Evolutionary conservation across 192 early-diverging fungal species (phyloP), one percentile per base, ranked within the genome.

Genomic region (Kickxella alabastrina): DNA sequence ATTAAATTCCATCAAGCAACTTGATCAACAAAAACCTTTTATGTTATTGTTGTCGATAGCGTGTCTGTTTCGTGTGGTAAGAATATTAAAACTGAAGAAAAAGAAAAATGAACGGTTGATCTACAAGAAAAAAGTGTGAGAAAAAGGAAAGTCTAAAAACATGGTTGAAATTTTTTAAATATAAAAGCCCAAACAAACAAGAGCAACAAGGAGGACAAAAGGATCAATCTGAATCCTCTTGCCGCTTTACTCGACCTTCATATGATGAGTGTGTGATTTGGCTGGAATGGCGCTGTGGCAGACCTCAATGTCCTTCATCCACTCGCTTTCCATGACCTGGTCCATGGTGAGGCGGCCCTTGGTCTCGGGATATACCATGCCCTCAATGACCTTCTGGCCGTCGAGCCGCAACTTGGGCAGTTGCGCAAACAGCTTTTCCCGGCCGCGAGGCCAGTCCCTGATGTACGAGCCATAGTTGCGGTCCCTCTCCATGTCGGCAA

Each of bases 231-330:
- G n/a, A n/a, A n/a, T n/a, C n/a, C n/a, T n/a, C n/a, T n/a, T n/a
- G n/a, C n/a, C n/a, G n/a, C n/a, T n/a, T 38, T 55, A 65, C 42
- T 65, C 49, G 9, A 54, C 14, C 57, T 75, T 64, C 72, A 75
- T 55, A 13, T 49, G 42, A 40, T 75, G 72, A 1, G 47, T 35
- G 42, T 75, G 72, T 12, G 64, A 27, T 22, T 48, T 59, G 9
- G 72, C 52, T 13, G 52, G 51, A 19, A 36, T 28, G 32, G 19
- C 42, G 6, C 44, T 43, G 26, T 57, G 72, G 47, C 87, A 89
- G 22, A 77, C 57, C 7, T 79, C 72, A 21, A 89, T 68, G n/a
- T 64, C 67, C 52, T 81, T 80, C 53, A 85, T 84, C 93, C 93
- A 96, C 17, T 80, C 65, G 59, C 83, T 82, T 9, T 83, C 74